Evolutionary conservation across 805 yeast genomes (phyloP), one percentile per base, ranked within the genome.

Genomic region (Candida tibetensis): DNA sequence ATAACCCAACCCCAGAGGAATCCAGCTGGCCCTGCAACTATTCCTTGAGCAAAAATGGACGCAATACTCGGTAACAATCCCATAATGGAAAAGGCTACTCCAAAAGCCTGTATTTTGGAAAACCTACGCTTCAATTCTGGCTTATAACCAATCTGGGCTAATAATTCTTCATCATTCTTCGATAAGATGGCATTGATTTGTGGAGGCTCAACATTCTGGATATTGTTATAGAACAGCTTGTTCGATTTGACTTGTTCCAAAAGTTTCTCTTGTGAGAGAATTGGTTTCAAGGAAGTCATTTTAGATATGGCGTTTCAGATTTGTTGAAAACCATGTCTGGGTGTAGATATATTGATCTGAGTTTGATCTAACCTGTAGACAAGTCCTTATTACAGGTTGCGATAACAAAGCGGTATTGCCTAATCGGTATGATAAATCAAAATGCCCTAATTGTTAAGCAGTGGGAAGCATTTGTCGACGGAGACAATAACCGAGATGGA

Each of bases 61-160:
- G 64, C 55, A 8, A 59, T 55, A 22, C 58, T 51, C 5, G 66
- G 66, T 15, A 61, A 49, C 23, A 61, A 43, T 5, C 65, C 66
- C 67, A 61, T 61, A 34, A 60, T 61, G 17, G 62, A 53, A 31
- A 59, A 61, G 2, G 67, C 64, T 26, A 60, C 58, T 2, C 65
- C 67, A 40, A 61, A 60, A 19, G 58, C 64, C 40, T 60, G 66
- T 14, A 60, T 17, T 4, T 62, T 53, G 6, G 57, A 47, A 36
- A 53, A 61, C 8, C 46, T 51, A 33, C 67, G 48, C 35, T 48
- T 53, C 44, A 61, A 49, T 34, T 61, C 67, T 25, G 56, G 57
- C 45, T 59, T 58, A 44, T 61, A 61, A 2, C 67, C 67, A 30
- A 60, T 59, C 40, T 61, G 62, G 13, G 62, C 65, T 39, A 61